Conservation (phyloP, 1,139 yeast genomes). For the Blastobotrys malaysiensis region DNA sequence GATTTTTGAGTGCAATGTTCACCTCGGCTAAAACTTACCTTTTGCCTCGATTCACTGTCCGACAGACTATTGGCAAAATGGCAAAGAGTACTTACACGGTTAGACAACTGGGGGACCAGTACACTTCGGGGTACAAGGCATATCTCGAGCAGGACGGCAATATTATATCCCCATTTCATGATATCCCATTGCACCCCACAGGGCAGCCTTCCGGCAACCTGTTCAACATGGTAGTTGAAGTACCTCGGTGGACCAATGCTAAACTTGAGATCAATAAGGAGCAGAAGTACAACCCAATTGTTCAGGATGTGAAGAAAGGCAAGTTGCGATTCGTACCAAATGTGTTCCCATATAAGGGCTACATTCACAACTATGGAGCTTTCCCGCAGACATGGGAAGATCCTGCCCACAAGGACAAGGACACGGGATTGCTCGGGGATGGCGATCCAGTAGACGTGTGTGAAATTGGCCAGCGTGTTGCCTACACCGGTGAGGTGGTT, state of each 20-base stretch:
- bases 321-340: constrained; percentile 78
- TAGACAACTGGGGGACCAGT: constrained; percentile 76
- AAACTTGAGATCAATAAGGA: constrained; percentile 77
- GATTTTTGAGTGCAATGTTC: neutral
- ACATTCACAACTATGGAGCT: constrained; percentile 90
- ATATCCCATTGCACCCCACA: constrained; percentile 66
- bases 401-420: constrained; percentile 60
- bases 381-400: constrained; percentile 97
- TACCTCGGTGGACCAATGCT: constrained; percentile 89
- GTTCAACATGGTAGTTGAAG: constrained; percentile 79
- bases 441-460: constrained; percentile 89
- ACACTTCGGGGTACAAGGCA: constrained; percentile 76
- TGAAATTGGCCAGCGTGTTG: constrained; percentile 74
- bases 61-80: neutral
- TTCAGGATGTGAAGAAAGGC: constrained; percentile 83
- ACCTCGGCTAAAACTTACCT: neutral
- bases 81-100: constrained; percentile 19
- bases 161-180: constrained; percentile 80
- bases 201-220: constrained; percentile 7
- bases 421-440: constrained; percentile 63
- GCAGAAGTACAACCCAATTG: constrained; percentile 66
- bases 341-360: constrained; percentile 87
- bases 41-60: neutral
- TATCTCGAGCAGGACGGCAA: constrained; percentile 29
- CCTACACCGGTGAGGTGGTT: constrained; percentile 68